Evolutionary conservation across 2,329 filamentous ascomycete genomes (phyloP).

Genomic region (Thyridium curvatum): DNA sequence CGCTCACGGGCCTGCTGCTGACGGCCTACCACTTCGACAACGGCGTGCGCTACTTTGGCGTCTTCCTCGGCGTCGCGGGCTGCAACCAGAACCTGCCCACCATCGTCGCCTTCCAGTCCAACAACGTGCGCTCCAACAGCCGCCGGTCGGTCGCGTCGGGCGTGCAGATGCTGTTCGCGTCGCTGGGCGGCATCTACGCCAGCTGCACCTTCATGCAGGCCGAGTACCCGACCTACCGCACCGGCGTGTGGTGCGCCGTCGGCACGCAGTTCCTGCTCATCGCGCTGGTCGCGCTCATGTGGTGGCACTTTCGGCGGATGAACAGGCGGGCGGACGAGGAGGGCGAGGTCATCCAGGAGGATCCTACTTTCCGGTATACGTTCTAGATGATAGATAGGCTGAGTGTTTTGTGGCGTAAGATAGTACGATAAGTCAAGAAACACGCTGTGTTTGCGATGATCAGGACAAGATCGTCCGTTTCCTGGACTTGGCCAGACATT

Average conservation of each 20-base stretch:
- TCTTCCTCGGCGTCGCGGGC: constrained; percentile 7
- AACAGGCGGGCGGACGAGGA: constrained; percentile 7
- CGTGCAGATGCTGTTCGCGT: constrained; percentile 22
- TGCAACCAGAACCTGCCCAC: not conserved
- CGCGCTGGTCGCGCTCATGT: constrained; percentile 6
- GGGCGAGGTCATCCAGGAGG: constrained; percentile 9
- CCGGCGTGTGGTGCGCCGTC: constrained; percentile 18
- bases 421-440: too few relatives aligned
- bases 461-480: too few relatives aligned
- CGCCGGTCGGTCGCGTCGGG: constrained; percentile 18
- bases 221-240: constrained; percentile 18
- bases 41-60: constrained; percentile 20
- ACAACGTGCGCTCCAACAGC: not conserved
- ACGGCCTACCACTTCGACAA: constrained; percentile 54
- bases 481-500: too few relatives aligned
- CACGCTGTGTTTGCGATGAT: too few relatives aligned
- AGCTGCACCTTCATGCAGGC: constrained; percentile 22
- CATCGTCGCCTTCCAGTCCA: constrained; percentile 4
- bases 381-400: too few relatives aligned
- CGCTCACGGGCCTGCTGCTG: constrained; percentile 56
- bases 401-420: too few relatives aligned
- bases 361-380: constrained; percentile 4
- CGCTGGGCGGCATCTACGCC: constrained; percentile 21
- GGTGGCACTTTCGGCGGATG: constrained; percentile 7
- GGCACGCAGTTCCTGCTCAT: constrained; percentile 13